Base-by-base conservation (phyloP, 208 protist genomes). In the Herpetomonas tarakana region DNA sequence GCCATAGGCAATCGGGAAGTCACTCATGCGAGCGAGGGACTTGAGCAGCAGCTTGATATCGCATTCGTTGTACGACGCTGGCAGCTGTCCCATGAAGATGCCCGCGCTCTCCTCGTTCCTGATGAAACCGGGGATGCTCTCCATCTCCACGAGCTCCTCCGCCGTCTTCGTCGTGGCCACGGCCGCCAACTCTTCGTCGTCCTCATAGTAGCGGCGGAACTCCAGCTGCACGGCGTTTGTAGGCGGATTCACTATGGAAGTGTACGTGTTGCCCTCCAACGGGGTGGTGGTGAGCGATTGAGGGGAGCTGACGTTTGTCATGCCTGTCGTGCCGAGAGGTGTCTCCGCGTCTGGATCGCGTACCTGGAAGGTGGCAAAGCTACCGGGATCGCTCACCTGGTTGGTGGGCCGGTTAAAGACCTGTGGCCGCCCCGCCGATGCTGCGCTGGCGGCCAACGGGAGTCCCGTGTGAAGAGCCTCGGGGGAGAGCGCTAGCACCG, bases 51-150 rank as follows among this genome's bases (percentile, higher is more conserved):
- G 78, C 41, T 85, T 74, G 29, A 86, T 88, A 46, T 93, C 86
- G 18, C 83, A 69, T 52, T 90, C 82, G 1, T 68, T 61, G 65
- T 93, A 93, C 46, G 71, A 86, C 45, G 72, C 88, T 18, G 86
- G 86, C 12, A 93, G 71, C 55, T 93, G 86, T 0, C 86, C 86
- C 12, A 93, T 75, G 61, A 93, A 93, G 14, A 93, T 78, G 59
- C 86, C 86, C 14, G 68, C 74, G 16, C 71, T 73, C 35, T 74
- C 65, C 55, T 93, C 86, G 21, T 53, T 65, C 21, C 70, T 30
- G 11, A 82, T 74, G 26, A 41, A 41, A 41, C 14, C 35, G 6
- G 35, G 35, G 14, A 41, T 41, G 35, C 9, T 41, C 35, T 41
- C 35, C 35, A 41, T 41, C 35, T 41, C 35, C 6, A 41, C 14